phyloP scores from a whole-genome alignment of 1,139 yeast genomes.

The Diutina sp. region DNA sequence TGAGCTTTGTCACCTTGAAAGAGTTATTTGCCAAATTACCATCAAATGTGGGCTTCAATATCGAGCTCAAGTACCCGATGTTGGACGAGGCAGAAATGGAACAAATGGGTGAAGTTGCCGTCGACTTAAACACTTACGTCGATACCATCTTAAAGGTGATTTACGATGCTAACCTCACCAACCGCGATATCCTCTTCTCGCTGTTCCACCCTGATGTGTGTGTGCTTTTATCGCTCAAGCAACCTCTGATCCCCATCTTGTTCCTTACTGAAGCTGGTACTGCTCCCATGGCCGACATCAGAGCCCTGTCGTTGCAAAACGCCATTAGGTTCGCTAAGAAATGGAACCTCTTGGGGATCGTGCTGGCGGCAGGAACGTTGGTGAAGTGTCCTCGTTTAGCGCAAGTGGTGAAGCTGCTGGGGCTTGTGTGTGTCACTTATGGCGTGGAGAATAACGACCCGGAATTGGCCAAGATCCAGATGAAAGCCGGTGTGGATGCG shows the following conservation, averaged over 20 bases:
- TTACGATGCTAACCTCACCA: constrained; percentile 59
- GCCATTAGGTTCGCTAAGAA: constrained; percentile 85
- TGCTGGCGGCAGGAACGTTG: constrained; percentile 77
- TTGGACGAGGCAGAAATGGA: constrained; percentile 84
- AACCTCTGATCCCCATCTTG: constrained; percentile 84
- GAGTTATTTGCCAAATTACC: constrained; percentile 80
- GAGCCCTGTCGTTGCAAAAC: constrained; percentile 81
- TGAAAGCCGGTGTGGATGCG: constrained; percentile 94
- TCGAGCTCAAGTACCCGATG: constrained; percentile 94
- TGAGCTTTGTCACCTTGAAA: constrained; percentile 79
- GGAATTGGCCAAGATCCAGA: constrained; percentile 70
- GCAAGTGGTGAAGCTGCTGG: constrained; percentile 77
- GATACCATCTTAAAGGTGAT: constrained; percentile 75
- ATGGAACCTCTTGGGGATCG: constrained; percentile 90
- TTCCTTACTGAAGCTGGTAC: constrained; percentile 88
- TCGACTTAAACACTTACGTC: constrained; percentile 78
- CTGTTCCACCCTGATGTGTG: constrained; percentile 95
- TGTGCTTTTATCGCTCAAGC: constrained; percentile 73
- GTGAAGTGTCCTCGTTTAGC: constrained; percentile 83
- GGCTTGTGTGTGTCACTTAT: constrained; percentile 88
- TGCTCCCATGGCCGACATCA: constrained; percentile 67
- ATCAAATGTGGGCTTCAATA: constrained; percentile 77
- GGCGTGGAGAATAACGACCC: constrained; percentile 83
- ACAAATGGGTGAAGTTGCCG: constrained; percentile 75
- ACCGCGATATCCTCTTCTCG: constrained; percentile 81